Percentiles rank a stretch among this genome's conserved stretches.
These are phyloP conservation scores for Microdochium paspali DNA, from an alignment of 2,329 filamentous ascomycete genomes.

Conservation along the genomic window DNA sequence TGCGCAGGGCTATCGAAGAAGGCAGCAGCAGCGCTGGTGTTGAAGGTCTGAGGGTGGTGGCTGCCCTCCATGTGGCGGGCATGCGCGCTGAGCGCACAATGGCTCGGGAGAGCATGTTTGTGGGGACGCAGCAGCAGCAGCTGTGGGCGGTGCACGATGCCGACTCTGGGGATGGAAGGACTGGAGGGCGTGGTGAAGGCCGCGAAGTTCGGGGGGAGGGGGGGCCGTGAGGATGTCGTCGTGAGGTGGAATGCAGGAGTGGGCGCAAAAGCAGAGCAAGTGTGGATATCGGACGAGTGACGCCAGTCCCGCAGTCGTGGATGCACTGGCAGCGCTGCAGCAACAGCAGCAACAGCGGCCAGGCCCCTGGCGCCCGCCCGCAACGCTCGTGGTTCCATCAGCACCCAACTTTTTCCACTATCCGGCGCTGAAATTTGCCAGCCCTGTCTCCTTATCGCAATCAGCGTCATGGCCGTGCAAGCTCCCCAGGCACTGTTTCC, in stretches of 20 bases:
- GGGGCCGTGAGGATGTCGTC: too few relatives aligned
- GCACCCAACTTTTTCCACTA: constrained; percentile 1
- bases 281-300: too few relatives aligned
- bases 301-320: too few relatives aligned
- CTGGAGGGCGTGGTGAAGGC: background rate
- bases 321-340: too few relatives aligned
- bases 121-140: background rate
- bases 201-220: background rate
- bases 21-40: constrained; percentile 12
- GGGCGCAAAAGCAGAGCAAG: too few relatives aligned
- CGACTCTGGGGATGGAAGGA: too few relatives aligned
- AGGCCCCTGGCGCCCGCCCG: too few relatives aligned
- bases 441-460: background rate
- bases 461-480: background rate
- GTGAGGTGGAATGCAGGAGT: too few relatives aligned
- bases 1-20: constrained; percentile 4
- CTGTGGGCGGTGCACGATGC: background rate
- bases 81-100: constrained; percentile 25
- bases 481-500: background rate
- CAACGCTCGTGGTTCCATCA: background rate
- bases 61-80: constrained; percentile 9
- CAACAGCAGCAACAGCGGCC: too few relatives aligned
- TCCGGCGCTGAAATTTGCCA: background rate
- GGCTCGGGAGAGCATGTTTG: constrained; percentile 28
- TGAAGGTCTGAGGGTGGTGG: constrained; percentile 18